Conservation (phyloP, 495 filamentous ascomycete genomes). For the Haplographium delicatum region DNA sequence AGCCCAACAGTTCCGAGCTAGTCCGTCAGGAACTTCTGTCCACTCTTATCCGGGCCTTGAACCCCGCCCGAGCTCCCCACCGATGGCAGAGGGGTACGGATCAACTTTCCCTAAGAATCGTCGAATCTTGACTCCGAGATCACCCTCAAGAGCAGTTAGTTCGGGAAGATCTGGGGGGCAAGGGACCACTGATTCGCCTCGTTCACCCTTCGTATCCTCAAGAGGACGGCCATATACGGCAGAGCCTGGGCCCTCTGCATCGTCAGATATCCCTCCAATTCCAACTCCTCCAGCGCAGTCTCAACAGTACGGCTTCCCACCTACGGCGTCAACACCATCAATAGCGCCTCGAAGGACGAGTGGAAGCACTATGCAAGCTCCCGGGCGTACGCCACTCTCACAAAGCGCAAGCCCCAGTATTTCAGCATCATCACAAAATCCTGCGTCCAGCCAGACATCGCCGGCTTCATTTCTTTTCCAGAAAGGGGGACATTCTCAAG, state of each 20-base stretch:
- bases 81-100: conserved; percentile 27
- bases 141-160: conserved; percentile 46
- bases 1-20: conserved; percentile 14
- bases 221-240: conserved; percentile 17
- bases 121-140: conserved; percentile 59
- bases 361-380: conserved; percentile 32
- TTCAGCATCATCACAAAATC: conserved; percentile 44
- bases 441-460: conserved; percentile 42
- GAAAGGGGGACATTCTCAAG: conserved; percentile 19
- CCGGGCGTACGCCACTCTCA: conserved; percentile 34
- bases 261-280: conserved; percentile 26
- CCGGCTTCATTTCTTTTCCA: conserved; percentile 29
- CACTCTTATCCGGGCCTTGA: conserved; percentile 19
- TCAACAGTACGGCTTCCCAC: conserved; percentile 28
- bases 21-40: conserved; percentile 8
- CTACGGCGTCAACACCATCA: conserved; percentile 37
- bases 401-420: conserved; percentile 53
- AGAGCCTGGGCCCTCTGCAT: conserved; percentile 21
- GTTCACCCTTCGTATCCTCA: conserved; percentile 24
- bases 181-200: conserved; percentile 41
- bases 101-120: conserved; percentile 32
- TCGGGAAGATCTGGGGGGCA: conserved; percentile 39
- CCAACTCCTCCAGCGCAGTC: conserved; percentile 28
- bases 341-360: conserved; percentile 38
- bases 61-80: conserved; percentile 16